A percentile compares a stretch with the other conserved stretches of the same genome.
Conservation (phyloP, 2,329 filamentous ascomycete genomes). For the Ceratocystiopsis sp. region DNA sequence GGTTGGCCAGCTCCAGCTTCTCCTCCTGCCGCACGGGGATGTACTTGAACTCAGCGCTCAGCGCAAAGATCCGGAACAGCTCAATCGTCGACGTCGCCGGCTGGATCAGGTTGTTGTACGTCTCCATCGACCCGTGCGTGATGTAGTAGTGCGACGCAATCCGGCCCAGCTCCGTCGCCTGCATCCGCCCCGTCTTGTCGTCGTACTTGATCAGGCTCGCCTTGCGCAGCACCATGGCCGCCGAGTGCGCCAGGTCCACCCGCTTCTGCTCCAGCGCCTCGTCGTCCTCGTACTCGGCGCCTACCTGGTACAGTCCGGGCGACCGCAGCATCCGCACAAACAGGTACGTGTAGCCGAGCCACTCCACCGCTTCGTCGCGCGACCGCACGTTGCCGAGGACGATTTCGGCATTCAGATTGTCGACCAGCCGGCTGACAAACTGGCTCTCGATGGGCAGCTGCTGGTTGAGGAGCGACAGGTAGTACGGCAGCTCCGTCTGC, state of each 20-base stretch:
- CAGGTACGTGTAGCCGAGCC: conserved; percentile 95
- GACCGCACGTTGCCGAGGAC: conserved; percentile 85
- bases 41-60: conserved; percentile 97
- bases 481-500: conserved; percentile 90
- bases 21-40: conserved; percentile 96
- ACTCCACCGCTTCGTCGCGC: conserved; percentile 94
- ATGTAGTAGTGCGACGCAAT: conserved; percentile 99
- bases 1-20: conserved; percentile 86
- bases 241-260: conserved; percentile 93
- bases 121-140: conserved; percentile 88
- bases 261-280: conserved; percentile 85
- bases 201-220: conserved; percentile 89
- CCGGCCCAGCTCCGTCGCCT: conserved; percentile 83
- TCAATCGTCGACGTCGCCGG: conserved; percentile 87
- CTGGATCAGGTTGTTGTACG: conserved; percentile 89
- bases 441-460: conserved; percentile 96
- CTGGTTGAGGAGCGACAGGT: conserved; percentile 89
- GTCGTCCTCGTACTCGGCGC: conserved; percentile 87
- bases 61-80: conserved; percentile 86
- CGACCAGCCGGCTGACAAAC: conserved; percentile 77
- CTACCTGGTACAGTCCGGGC: conserved; percentile 87
- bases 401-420: conserved; percentile 92
- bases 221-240: conserved; percentile 71
- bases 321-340: conserved; percentile 96
- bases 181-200: conserved; percentile 74